Percentiles rank a stretch among this genome's conserved stretches.
phyloP scores from a whole-genome alignment of 345 rosid species.

The Jatropha curcas region DNA sequence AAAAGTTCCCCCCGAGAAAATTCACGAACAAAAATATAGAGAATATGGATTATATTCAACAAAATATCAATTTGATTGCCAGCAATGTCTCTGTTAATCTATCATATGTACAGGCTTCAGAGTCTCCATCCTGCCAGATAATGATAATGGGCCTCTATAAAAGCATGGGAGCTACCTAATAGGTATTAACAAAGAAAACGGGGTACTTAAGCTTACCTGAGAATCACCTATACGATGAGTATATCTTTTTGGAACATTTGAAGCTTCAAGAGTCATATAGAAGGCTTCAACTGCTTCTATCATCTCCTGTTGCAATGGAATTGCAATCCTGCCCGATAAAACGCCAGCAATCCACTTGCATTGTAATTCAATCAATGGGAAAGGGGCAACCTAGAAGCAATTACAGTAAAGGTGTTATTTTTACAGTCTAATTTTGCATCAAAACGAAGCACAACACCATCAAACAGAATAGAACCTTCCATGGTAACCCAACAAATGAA shows the following conservation, averaged over 20 bases:
- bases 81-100: no score
- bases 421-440: background rate
- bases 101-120: no score
- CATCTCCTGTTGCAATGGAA: slow-evolving; percentile 70
- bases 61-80: no score
- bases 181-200: background rate
- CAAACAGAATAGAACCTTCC: slow-evolving; percentile 48
- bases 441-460: slow-evolving; percentile 8
- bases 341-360: slow-evolving; percentile 88
- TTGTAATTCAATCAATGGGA: slow-evolving; percentile 66
- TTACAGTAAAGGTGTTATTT: background rate
- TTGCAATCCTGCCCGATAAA: slow-evolving; percentile 64
- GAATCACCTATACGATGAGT: slow-evolving; percentile 47
- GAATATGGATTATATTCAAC: no score
- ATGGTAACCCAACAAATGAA: slow-evolving; percentile 82
- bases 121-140: no score
- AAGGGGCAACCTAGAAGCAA: slow-evolving; percentile 57
- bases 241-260: slow-evolving; percentile 57
- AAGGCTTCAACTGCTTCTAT: slow-evolving; percentile 51
- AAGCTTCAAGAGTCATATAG: slow-evolving; percentile 52
- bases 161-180: no score
- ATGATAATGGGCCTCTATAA: no score
- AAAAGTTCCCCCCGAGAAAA: no score
- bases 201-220: slow-evolving; percentile 44
- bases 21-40: no score